These are phyloP conservation scores for Aspergillus taichungensis DNA, from an alignment of 495 filamentous ascomycete genomes.

Conservation along the genomic window DNA sequence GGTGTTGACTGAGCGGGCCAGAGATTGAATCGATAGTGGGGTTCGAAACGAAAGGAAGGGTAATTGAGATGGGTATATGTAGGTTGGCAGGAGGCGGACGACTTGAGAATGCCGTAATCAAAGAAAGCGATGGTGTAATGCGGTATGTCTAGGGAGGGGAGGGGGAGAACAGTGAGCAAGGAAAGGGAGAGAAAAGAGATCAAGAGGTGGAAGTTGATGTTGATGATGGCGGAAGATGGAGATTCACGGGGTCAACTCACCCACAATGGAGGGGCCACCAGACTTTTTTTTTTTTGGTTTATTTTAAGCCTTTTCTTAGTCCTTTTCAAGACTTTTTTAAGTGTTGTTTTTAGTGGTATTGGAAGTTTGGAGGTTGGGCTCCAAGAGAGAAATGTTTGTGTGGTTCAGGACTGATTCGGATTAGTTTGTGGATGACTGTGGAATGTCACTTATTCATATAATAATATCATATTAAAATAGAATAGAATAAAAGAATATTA, in stretches of 20 bases:
- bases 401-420: too few relatives aligned
- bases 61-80: not conserved
- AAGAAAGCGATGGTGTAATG: constrained; percentile 15
- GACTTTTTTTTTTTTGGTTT: not conserved
- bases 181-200: constrained; percentile 2
- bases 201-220: constrained; percentile 8
- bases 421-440: too few relatives aligned
- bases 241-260: not conserved
- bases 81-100: constrained; percentile 3
- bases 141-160: constrained; percentile 3
- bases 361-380: too few relatives aligned
- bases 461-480: constrained; percentile 1
- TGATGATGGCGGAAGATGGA: constrained; percentile 4
- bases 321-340: too few relatives aligned
- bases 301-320: not conserved
- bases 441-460: not conserved
- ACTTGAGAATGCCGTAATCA: constrained; percentile 16
- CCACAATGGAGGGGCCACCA: not conserved
- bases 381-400: too few relatives aligned
- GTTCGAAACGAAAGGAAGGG: not conserved
- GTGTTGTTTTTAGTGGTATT: too few relatives aligned
- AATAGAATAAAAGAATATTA: not conserved
- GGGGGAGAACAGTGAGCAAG: not conserved
- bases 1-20: not conserved
- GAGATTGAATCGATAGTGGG: not conserved